Evolutionary conservation across 176 grass and related monocot species (phyloP).

Genomic region (Oryza coarctata): DNA sequence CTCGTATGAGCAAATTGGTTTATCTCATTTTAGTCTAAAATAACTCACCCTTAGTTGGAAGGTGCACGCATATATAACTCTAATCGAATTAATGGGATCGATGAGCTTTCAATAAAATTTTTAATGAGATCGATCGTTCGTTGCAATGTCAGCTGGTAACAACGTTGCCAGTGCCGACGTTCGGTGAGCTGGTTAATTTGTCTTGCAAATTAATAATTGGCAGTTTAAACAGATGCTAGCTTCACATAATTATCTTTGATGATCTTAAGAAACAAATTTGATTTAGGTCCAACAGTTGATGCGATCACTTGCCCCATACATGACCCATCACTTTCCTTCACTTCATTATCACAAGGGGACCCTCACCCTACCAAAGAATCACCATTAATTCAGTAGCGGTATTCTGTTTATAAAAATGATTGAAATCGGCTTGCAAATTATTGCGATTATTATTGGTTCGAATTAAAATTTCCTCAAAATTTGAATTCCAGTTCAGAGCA

Average conservation of each 20-base stretch:
- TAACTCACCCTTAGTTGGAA: no score
- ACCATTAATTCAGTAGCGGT: background rate
- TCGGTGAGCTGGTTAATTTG: background rate
- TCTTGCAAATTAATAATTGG: background rate
- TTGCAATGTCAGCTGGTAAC: background rate
- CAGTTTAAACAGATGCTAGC: background rate
- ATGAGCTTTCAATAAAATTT: no score
- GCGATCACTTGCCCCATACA: background rate
- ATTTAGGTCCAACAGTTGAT: background rate
- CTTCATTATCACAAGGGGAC: background rate
- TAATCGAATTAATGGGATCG: background rate
- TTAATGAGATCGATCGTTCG: background rate
- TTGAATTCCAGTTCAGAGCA: background rate
- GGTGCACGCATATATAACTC: no score
- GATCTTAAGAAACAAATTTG: background rate
- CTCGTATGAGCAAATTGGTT: no score
- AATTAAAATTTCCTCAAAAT: background rate
- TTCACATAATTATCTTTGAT: background rate
- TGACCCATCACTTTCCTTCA: background rate
- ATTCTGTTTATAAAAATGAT: background rate
- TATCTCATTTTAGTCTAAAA: no score
- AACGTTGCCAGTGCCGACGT: background rate
- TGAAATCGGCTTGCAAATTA: background rate
- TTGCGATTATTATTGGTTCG: background rate
- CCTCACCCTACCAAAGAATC: background rate